phyloP scores from a whole-genome alignment of 164 flowering plant genomes.

The Umbilicus rupestris region DNA sequence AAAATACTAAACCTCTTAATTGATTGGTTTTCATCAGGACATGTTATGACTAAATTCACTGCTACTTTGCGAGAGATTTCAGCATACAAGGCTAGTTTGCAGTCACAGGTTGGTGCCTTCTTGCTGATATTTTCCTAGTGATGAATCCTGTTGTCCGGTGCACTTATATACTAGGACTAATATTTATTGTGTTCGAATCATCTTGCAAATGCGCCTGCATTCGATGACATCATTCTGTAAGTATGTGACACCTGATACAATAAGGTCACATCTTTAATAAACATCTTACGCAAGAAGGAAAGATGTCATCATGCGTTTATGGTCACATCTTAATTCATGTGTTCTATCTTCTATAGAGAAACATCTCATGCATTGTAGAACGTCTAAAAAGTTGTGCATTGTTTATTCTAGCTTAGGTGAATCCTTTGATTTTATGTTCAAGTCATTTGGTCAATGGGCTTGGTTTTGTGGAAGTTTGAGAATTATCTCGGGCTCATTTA shows the following conservation, averaged over 20 bases:
- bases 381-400: no score
- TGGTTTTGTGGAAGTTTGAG: neutral
- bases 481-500: neutral
- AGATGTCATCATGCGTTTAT: no score
- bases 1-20: neutral
- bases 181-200: neutral
- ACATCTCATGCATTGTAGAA: no score
- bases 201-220: neutral
- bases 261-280: neutral
- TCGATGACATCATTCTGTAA: neutral
- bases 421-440: neutral
- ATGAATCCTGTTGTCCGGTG: neutral
- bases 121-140: neutral
- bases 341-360: no score
- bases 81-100: constrained; percentile 87
- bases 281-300: neutral
- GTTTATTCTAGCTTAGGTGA: neutral
- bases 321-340: no score
- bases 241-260: neutral
- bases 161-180: neutral
- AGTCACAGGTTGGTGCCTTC: constrained; percentile 56
- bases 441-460: neutral
- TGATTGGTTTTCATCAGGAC: constrained; percentile 35
- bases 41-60: constrained; percentile 90
- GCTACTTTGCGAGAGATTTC: constrained; percentile 92